These are phyloP conservation scores for Wickerhamomyces sydowiorum DNA, from an alignment of 805 yeast species.

Conservation along the genomic window DNA sequence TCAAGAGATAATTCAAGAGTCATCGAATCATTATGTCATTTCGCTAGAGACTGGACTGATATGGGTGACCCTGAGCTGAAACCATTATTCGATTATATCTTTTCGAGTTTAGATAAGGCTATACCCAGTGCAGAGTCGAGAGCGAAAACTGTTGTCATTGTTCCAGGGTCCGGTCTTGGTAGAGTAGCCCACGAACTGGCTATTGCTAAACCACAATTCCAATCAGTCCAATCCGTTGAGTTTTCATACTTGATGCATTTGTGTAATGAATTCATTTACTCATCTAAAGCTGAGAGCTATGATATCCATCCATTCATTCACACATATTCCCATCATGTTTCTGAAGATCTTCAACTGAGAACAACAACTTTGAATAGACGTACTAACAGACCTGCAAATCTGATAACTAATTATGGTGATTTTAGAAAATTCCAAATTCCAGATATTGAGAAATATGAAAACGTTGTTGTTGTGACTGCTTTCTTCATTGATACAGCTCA, in stretches of 20 bases:
- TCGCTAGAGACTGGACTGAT: conserved; percentile 70
- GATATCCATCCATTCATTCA: conserved; percentile 50
- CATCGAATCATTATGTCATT: conserved; percentile 69
- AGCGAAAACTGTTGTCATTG: conserved; percentile 44
- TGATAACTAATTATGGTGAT: conserved; percentile 51
- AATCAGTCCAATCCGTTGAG: conserved; percentile 67
- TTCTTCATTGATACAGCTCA: conserved; percentile 93
- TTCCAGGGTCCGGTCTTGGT: conserved; percentile 91
- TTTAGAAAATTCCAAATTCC: conserved; percentile 47
- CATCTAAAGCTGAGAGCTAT: conserved; percentile 5
- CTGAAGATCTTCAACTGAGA: conserved; percentile 45
- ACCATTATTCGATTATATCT: conserved; percentile 51
- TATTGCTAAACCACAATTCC: conserved; percentile 29
- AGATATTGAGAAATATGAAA: conserved; percentile 28
- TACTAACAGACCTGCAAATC: conserved; percentile 37
- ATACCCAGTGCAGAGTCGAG: conserved; percentile 22
- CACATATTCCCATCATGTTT: conserved; percentile 60
- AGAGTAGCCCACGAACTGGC: conserved; percentile 63
- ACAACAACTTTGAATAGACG: conserved; percentile 26
- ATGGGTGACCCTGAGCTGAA: conserved; percentile 42
- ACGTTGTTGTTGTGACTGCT: conserved; percentile 55
- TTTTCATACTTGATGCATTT: conserved; percentile 70
- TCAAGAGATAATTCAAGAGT: conserved; percentile 36
- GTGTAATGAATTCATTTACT: conserved; percentile 55
- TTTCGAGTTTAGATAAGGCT: conserved; percentile 31